Base-by-base conservation (phyloP, 1,284 basidiomycete genomes). In the Lentinus polychrous region DNA sequence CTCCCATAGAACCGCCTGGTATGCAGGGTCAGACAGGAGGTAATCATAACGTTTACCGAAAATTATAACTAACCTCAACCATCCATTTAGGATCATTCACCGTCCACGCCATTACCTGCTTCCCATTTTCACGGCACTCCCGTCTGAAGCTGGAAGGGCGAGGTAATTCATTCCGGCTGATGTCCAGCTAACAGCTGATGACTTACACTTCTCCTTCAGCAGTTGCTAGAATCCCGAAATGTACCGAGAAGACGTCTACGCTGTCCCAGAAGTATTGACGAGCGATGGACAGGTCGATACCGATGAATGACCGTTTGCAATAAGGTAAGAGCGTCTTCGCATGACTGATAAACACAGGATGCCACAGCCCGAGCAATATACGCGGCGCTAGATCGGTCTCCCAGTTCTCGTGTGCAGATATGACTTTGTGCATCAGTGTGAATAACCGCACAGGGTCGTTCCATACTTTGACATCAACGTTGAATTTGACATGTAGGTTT, bases 41-140 rank as follows among this genome's bases (percentile, higher is more conserved):
- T 27, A 20, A 6, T 14, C 14, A n/a, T 34, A 20, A 37, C 24
- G 17, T n/a, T n/a, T n/a, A n/a, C n/a, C n/a, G n/a, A n/a, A n/a
- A n/a, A n/a, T n/a, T n/a, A n/a, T n/a, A n/a, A n/a, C n/a, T n/a
- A n/a, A 81, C 86, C 78, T 97, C 91, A 72, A 95, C 87, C 94
- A 99, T 97, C 64, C 95, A 86, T 51, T 83, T 81, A 8, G 83
- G 81, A 42, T 86, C 78, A 64, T 98, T 99, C 24, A 98, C 94
- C 0, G 95, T 99, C 96, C 96, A 99, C 10, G 94, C 91, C 79
- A 94, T 86, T 41, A 97, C 60, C 59, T 79, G 79, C 77, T 99
- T 99, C 18, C 87, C 87, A 0, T 79, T 83, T 14, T 63, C 69
- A 62, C 82, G 82, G 66, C 91, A 94, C 53, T 94, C 87, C 42